Evolutionary conservation across 164 flowering plant genomes (phyloP), one percentile per base, ranked within the genome.

Genomic region (Buxus sempervirens): DNA sequence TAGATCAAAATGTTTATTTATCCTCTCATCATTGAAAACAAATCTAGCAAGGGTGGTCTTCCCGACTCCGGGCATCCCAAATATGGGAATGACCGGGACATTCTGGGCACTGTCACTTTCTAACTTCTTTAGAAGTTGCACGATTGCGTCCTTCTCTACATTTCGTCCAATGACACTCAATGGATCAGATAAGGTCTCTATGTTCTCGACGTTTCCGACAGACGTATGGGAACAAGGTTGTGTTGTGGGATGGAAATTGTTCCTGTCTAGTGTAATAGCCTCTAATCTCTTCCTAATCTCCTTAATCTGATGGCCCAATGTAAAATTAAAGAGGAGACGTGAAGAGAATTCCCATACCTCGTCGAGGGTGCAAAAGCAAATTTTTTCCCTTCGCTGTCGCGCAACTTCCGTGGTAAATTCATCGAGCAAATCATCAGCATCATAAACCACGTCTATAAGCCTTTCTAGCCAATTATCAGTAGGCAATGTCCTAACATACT

Each of bases 1-100:
- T 19, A 38, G 21, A 16, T 56, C 63, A 57, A 74, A 74, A n/a
- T 42, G 51, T 36, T 55, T 18, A 9, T 45, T 57, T 22, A 62
- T 63, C 4, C 63, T 22, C 38, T 61, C 64, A 58, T 70, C 67
- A 27, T 66, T 74, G 22, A 61, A 74, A 0, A 57, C 73, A 42
- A 75, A 23, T 42, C 67, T 62, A 16, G 66, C 78, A 22, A 75
- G 74, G 7, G 74, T 62, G 5, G 74, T 75, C n/a, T 75, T 75
- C 13, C 78, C 74, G n/a, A n/a, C n/a, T n/a, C n/a, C n/a, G n/a
- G n/a, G n/a, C n/a, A n/a, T n/a, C n/a, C n/a, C n/a, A n/a, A 71
- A 67, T 4, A 77, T 71, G 18, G 77, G 60, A n/a, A n/a, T n/a
- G n/a, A n/a, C n/a, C n/a, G n/a, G n/a, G 64, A 70, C 28, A 62